Evolutionary conservation across 2,329 filamentous ascomycete species (phyloP).

Genomic region (Teratosphaeriaceae sp.): DNA sequence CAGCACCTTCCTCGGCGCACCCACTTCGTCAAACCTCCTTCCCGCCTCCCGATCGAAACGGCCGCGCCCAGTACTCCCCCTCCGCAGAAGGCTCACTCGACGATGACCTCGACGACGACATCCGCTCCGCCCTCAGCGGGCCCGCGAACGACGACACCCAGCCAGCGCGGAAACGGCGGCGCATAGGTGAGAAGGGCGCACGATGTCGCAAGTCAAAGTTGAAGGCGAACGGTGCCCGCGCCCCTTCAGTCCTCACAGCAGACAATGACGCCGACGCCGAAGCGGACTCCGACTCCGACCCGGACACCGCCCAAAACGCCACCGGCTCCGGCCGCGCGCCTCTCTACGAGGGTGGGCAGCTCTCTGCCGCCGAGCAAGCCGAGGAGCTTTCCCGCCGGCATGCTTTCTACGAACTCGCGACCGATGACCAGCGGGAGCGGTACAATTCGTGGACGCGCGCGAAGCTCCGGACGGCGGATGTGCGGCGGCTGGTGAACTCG

Average conservation of each 20-base stretch:
- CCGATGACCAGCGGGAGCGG: constrained; percentile 59
- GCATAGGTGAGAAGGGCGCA: constrained; percentile 23
- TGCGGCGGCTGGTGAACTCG: constrained; percentile 71
- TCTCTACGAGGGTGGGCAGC: constrained; percentile 18
- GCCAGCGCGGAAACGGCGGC: constrained; percentile 17
- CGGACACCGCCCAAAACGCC: constrained; percentile 51
- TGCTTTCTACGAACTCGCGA: constrained; percentile 40
- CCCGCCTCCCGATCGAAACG: constrained; percentile 50
- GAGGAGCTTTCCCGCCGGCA: constrained; percentile 17
- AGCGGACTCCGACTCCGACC: constrained; percentile 39
- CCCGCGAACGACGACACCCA: no score
- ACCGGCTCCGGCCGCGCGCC: constrained; percentile 48
- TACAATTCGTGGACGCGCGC: constrained; percentile 66
- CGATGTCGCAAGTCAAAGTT: no score
- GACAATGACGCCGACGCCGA: constrained; percentile 33
- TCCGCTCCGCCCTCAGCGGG: constrained; percentile 25
- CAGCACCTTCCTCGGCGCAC: constrained; percentile 52
- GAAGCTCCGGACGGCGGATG: constrained; percentile 61
- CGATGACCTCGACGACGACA: constrained; percentile 30
- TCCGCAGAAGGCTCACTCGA: constrained; percentile 19
- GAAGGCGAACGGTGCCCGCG: no score
- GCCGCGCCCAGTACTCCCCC: constrained; percentile 20
- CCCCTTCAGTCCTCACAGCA: constrained; percentile 23
- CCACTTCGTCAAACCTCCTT: constrained; percentile 77
- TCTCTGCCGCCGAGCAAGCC: constrained; percentile 15